Base-by-base conservation (phyloP, 345 rosid genomes). In the Pistacia vera region DNA sequence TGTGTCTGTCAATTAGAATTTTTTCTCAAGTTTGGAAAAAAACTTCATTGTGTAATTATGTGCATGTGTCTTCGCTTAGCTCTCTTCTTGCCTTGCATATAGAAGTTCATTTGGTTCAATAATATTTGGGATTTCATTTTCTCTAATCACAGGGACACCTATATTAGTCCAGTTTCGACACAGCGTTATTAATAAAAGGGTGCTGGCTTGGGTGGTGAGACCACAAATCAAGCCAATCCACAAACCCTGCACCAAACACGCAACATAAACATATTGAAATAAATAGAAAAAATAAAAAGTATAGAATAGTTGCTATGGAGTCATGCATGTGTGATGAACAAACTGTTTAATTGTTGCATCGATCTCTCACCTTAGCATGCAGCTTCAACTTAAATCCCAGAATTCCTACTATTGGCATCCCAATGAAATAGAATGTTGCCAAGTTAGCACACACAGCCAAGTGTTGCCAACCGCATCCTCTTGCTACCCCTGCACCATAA, bases 391-490 rank as follows among this genome's bases (percentile, higher is more conserved):
- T 85, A 73, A 94, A 90, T 38, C 87, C 91, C 13, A 87, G 86
- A 12, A 91, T 38, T 11, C 51, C 77, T 1, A 89, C 85, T 18
- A 86, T 63, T 0, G 90, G 93, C 82, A 87, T 64, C 54, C 91
- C 94, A 35, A 90, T 77, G 1, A 78, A 22, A 74, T 83, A 91
- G 41, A 87, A 88, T 17, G 91, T 83, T 20, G 75, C 88, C 22
- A 92, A 76, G 71, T 94, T 91, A 22, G 78, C 86, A 59, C 75
- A 69, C 3, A 86, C 84, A 11, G 82, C 97, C 64, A 88, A 41
- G 1, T 76, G 87, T 74, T 92, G 94, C 93, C 94, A 91, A 14
- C 93, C 94, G 13, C 96, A 85, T 44, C 94, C 96, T 79, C 92
- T 87, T 0, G 89, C 90, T 56, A 91, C 92, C 78, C 93, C 98